phyloP scores from a whole-genome alignment of 306 rosid species.

The Oxytropis ochrocephala region DNA sequence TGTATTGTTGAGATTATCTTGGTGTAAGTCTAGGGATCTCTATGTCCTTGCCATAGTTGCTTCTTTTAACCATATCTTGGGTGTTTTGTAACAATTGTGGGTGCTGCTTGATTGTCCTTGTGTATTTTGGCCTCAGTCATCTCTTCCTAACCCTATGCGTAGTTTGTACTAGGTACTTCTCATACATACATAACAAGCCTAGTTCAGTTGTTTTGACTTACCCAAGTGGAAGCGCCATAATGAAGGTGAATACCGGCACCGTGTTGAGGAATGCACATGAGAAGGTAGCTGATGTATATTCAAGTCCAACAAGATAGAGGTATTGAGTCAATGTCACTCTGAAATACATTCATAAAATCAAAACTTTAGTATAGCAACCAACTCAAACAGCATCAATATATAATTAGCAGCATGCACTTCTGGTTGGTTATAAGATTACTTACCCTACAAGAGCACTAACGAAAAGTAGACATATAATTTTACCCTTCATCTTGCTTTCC shows the following conservation, averaged over 20 bases:
- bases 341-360: conserved; percentile 21
- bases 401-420: neutral
- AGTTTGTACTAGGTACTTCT: too few species aligned
- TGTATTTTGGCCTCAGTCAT: too few species aligned
- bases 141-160: too few species aligned
- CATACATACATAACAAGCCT: too few species aligned
- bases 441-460: conserved; percentile 77
- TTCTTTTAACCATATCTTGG: too few species aligned
- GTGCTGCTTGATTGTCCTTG: too few species aligned
- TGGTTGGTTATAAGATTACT: conserved; percentile 10
- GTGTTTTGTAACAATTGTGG: too few species aligned
- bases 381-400: neutral
- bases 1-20: too few species aligned
- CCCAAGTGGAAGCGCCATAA: conserved; percentile 76
- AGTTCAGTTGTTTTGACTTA: conserved; percentile 10
- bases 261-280: conserved; percentile 80
- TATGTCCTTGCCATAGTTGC: too few species aligned
- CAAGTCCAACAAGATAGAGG: conserved; percentile 64
- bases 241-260: conserved; percentile 73
- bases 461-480: conserved; percentile 54
- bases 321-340: conserved; percentile 61
- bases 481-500: conserved; percentile 36
- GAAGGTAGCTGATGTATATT: conserved; percentile 68
- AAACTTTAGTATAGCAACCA: neutral
- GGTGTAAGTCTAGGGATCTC: too few species aligned